Conservation (phyloP, 2,329 filamentous ascomycete species). For the Aspergillus bombycis region DNA sequence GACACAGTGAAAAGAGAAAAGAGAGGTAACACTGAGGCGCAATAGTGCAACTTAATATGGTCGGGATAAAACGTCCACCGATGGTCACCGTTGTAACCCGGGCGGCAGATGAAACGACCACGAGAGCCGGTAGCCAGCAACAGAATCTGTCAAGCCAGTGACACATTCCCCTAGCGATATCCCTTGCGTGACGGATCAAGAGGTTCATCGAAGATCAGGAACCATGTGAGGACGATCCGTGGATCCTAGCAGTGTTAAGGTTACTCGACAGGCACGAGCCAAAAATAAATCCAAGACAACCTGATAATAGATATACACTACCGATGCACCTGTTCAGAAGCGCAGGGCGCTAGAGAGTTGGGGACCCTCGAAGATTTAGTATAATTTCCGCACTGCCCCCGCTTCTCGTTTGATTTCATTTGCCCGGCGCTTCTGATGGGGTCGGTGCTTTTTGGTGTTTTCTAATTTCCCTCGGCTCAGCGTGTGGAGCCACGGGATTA, state of each 20-base stretch:
- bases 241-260: constrained; percentile 15
- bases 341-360: neutral
- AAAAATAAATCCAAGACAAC: constrained; percentile 4
- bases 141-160: neutral
- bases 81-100: neutral
- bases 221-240: constrained; percentile 17
- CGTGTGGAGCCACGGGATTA: constrained; percentile 14
- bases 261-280: constrained; percentile 14
- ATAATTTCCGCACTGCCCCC: neutral
- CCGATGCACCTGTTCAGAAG: neutral
- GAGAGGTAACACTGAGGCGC: neutral
- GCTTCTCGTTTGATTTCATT: neutral
- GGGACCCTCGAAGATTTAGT: neutral
- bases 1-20: neutral
- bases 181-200: constrained; percentile 9
- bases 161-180: neutral
- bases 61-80: neutral
- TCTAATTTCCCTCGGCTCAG: neutral
- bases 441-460: neutral
- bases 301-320: neutral
- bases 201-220: constrained; percentile 9
- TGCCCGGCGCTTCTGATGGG: neutral
- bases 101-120: neutral
- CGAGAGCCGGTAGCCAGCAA: neutral
- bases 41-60: neutral